Evolutionary conservation across 1,139 yeast species (phyloP).

Genomic region (Yamadazyma atmosphaerica): DNA sequence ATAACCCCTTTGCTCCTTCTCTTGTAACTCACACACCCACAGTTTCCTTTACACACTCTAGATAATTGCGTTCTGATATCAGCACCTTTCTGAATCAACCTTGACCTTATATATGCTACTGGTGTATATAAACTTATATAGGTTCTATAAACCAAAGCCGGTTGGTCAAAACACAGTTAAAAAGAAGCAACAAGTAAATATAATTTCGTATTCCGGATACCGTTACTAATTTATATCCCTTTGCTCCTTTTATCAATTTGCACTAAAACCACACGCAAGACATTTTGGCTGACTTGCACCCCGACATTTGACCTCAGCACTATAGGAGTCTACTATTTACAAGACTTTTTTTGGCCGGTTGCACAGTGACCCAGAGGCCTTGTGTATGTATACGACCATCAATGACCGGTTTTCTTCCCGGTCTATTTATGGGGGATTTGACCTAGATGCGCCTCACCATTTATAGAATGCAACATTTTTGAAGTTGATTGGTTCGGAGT

Average conservation of each 20-base stretch:
- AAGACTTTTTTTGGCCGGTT: background rate
- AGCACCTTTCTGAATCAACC: background rate
- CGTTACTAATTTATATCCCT: background rate
- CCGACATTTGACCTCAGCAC: constrained; percentile 1
- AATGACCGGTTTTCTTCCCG: too few relatives aligned
- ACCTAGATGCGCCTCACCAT: constrained; percentile 27
- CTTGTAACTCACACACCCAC: background rate
- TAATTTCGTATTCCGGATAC: background rate
- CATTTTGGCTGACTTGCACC: background rate
- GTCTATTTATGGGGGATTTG: background rate
- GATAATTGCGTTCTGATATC: background rate
- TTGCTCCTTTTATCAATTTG: constrained; percentile 1
- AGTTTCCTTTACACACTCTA: background rate
- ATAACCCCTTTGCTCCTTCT: background rate
- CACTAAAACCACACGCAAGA: constrained; percentile 1
- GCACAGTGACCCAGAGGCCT: background rate
- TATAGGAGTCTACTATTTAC: constrained; percentile 1
- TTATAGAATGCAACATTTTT: constrained; percentile 43
- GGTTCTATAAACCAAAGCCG: background rate
- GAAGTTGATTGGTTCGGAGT: constrained; percentile 48
- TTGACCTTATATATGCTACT: background rate
- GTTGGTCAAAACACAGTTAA: background rate
- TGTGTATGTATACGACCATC: too few relatives aligned
- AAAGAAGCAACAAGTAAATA: too few relatives aligned
- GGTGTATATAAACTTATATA: background rate